A percentile compares a stretch with the other conserved stretches of the same genome.
phyloP scores from a whole-genome alignment of 73 alveolate genomes.

The Paramecium sonneborni region DNA sequence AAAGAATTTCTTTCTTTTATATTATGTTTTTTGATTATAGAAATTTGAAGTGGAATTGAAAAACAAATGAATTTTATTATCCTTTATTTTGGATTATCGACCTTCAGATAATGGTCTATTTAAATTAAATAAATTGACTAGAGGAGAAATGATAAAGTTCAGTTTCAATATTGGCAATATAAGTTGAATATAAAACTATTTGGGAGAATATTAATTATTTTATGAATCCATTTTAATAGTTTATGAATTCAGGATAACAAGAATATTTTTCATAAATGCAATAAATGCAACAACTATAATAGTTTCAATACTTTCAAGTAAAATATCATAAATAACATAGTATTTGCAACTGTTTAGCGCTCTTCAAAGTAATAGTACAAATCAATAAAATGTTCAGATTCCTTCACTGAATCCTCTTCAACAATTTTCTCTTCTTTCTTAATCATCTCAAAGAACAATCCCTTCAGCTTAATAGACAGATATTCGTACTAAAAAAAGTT shows the following conservation, averaged over 20 bases:
- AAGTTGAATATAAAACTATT: not conserved
- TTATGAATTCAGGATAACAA: not conserved
- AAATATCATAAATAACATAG: not conserved
- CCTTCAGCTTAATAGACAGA: not conserved
- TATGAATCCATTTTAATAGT: conserved; percentile 41
- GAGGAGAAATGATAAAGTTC: not conserved
- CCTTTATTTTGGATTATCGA: not conserved
- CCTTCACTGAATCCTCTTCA: conserved; percentile 37
- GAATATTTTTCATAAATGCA: not conserved
- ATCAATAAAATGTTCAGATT: not conserved
- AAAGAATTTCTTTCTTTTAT: not conserved
- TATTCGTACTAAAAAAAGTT: not conserved
- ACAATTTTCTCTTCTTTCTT: conserved; percentile 9
- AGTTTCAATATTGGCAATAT: not conserved
- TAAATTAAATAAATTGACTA: not conserved
- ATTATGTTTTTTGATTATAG: not conserved
- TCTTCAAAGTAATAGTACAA: not conserved
- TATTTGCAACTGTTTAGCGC: conserved; percentile 4
- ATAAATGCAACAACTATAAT: not conserved
- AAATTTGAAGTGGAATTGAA: not conserved
- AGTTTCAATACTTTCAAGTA: not conserved
- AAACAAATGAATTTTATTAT: not conserved
- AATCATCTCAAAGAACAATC: conserved; percentile 38
- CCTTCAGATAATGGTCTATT: not conserved
- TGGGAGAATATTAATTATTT: not conserved